A percentile compares a stretch with the other conserved stretches of the same genome.
These are phyloP conservation scores for Flaveria sonorensis DNA, from an alignment of 129 eudicot genomes.

Conservation along the genomic window DNA sequence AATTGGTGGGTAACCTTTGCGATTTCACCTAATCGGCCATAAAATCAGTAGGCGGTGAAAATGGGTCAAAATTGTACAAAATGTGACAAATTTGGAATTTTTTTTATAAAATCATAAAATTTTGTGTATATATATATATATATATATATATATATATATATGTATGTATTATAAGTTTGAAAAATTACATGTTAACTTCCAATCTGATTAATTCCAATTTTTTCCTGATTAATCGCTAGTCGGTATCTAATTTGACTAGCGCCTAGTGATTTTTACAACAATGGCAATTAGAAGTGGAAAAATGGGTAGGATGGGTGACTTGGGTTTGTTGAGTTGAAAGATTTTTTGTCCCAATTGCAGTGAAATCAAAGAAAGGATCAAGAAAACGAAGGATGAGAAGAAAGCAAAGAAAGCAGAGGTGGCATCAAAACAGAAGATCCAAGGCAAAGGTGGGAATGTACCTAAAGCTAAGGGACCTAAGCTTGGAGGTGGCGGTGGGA, in stretches of 20 bases:
- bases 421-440: conserved; percentile 45
- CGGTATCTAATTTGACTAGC: not conserved
- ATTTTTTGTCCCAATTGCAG: conserved; percentile 13
- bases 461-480: conserved; percentile 56
- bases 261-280: not conserved
- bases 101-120: not conserved
- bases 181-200: no score
- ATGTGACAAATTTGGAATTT: not conserved
- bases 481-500: conserved; percentile 63
- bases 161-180: not conserved
- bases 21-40: not conserved
- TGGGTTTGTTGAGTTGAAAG: not conserved
- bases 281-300: not conserved
- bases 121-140: no score
- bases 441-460: conserved; percentile 39
- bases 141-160: no score
- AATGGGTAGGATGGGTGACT: no score
- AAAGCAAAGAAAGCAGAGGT: conserved; percentile 67
- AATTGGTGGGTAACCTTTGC: not conserved
- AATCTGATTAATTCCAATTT: no score
- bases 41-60: not conserved
- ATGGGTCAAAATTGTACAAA: no score
- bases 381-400: conserved; percentile 67
- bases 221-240: not conserved
- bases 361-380: conserved; percentile 63